Evolutionary conservation across 139 green algal genomes (phyloP).

Genomic region (Coelastrella sp.): DNA sequence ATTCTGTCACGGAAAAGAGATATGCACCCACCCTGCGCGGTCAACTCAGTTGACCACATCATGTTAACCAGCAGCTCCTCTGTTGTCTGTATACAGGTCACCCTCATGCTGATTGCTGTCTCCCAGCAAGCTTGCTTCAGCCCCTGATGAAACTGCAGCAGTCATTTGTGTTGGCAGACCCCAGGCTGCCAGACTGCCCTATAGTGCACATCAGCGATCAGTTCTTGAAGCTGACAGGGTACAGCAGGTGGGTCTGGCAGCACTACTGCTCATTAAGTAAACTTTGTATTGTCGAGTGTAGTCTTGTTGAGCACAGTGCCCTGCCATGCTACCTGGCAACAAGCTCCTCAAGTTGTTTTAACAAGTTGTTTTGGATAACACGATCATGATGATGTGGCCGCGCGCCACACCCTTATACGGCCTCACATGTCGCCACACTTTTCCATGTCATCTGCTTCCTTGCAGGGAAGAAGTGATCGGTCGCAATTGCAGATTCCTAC

Average conservation of each 20-base stretch:
- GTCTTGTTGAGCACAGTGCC: background rate
- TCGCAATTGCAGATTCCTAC: conserved; percentile 79
- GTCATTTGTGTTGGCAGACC: conserved; percentile 73
- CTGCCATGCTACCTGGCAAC: background rate
- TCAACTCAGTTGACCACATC: too few species aligned
- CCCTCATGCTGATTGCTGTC: background rate
- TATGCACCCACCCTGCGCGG: too few species aligned
- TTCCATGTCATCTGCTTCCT: background rate
- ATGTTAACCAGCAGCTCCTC: background rate
- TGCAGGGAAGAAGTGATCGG: conserved; percentile 71
- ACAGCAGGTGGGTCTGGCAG: conserved; percentile 51
- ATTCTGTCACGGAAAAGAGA: too few species aligned
- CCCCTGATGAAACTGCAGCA: conserved; percentile 66
- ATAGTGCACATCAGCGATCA: conserved; percentile 71
- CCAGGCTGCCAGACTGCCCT: conserved; percentile 67
- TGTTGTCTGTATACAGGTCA: conserved; percentile 1
- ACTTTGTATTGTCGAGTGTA: too few species aligned
- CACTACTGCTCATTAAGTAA: background rate
- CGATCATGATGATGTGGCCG: too few species aligned
- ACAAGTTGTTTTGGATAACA: too few species aligned
- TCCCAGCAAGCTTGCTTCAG: conserved; percentile 64
- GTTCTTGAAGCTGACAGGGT: conserved; percentile 74
- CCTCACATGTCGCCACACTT: background rate
- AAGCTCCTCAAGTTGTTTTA: background rate
- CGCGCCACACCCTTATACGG: too few species aligned